Base-by-base conservation (phyloP, 805 yeast genomes). In the Nakazawaea siamensis region DNA sequence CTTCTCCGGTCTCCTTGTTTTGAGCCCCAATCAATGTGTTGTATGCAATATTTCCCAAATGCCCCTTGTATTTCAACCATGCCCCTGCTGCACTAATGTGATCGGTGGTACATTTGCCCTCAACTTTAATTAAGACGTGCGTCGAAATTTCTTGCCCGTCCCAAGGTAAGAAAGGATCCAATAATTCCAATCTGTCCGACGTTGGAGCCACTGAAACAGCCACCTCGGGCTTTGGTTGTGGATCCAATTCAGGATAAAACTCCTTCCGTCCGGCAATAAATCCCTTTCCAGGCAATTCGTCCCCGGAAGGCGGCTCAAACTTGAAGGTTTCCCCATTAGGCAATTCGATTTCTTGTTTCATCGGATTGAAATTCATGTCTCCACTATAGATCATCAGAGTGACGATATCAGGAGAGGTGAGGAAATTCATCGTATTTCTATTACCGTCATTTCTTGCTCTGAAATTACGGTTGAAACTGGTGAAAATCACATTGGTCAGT, bases 41-140 rank as follows among this genome's bases (percentile, higher is more conserved):
- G 64, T 92, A 73, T 8, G 96, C 83, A 47, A 90, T 92, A 64
- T 90, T 90, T 56, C 90, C 96, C 52, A 90, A 70, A 55, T 90
- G 98, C 27, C 98, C 98, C 66, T 92, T 92, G 67, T 92, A 90
- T 68, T 92, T 92, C 62, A 90, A 73, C 98, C 98, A 90, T 12
- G 80, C 94, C 53, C 98, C 98, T 30, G 98, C 98, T 34, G 97
- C 97, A 18, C 97, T 87, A 48, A 90, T 92, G 57, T 90, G 98
- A 58, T 90, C 98, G 25, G 98, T 90, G 27, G 98, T 90, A 70
- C 97, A 92, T 62, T 90, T 90, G 44, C 98, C 98, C 62, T 86
- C 90, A 30, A 92, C 97, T 63, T 90, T 90, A 54, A 90, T 61
- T 42, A 88, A 63, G 2, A 90, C 83, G 31, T 74, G 74, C 23